Conservation (phyloP, 2,329 filamentous ascomycete species). For the Calonectria crousiana region DNA sequence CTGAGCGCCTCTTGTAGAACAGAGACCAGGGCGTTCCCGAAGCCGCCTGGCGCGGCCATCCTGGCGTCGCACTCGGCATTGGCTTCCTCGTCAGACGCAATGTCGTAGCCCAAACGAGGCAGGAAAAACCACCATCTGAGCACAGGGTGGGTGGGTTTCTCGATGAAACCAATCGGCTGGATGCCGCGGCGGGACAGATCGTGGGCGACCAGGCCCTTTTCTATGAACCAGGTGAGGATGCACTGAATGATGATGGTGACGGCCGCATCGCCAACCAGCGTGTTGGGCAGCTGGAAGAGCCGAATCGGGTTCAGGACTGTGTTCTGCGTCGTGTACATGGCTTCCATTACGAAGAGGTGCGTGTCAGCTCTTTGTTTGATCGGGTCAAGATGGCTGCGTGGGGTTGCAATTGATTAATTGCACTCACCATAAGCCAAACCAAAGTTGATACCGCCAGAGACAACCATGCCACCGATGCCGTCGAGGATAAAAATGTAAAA, state of each 20-base stretch:
- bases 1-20: constrained; percentile 47
- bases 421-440: constrained; percentile 61
- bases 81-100: not conserved
- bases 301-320: constrained; percentile 54
- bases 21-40: not conserved
- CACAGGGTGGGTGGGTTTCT: constrained; percentile 48
- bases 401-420: not conserved
- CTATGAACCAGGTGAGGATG: constrained; percentile 64
- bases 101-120: not conserved
- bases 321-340: constrained; percentile 60
- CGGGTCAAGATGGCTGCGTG: not conserved
- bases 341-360: constrained; percentile 43
- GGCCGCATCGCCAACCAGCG: constrained; percentile 61
- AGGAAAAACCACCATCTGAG: constrained; percentile 55
- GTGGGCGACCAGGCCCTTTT: constrained; percentile 59
- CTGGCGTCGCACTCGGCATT: constrained; percentile 6
- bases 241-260: constrained; percentile 64
- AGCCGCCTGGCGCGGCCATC: not conserved
- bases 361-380: not conserved
- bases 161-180: constrained; percentile 60
- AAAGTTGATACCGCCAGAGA: constrained; percentile 66
- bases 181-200: constrained; percentile 61
- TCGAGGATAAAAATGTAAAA: constrained; percentile 63
- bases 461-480: constrained; percentile 59
- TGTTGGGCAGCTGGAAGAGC: constrained; percentile 64